Base-by-base conservation (phyloP, 352 stramenopile species). In the Phytophthora sp. region DNA sequence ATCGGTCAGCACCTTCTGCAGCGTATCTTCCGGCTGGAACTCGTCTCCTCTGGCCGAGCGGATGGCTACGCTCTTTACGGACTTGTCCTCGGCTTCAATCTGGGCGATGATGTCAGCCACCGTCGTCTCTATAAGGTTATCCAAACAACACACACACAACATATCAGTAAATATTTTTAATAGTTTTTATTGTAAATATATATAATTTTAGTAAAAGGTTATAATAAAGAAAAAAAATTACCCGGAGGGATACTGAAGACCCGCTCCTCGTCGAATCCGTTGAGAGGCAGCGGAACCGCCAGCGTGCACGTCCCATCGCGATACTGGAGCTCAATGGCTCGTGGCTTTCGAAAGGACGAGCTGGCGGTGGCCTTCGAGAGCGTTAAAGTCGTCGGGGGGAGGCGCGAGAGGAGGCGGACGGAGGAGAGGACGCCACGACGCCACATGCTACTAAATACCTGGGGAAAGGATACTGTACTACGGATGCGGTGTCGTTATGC, bases 311-410 rank as follows among this genome's bases (percentile, higher is more conserved):
- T 82, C 29, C 82, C 86, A 49, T 94, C 82, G 54, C 84, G 78
- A 49, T 94, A 94, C 70, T 90, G 91, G 47, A 94, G 82, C 69
- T 93, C 86, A 8, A 94, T 74, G 12, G 84, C 80, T 21, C 79
- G 74, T 16, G 57, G 49, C 35, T 69, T 63, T 9, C 53, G 58
- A 0, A 63, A 39, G 21, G 27, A 29, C 0, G 61, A 60, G 57
- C 20, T 71, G 57, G 57, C 29, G 31, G 70, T 66, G 18, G 51
- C n/a, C 8, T 63, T 53, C 0, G 52, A 27, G 24, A 63, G 36
- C 36, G 45, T 46, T 16, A 39, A 33, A 33, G 33, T 26, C 27
- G 38, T 58, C 24, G 46, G 3, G 52, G 20, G 38, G 7, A 66
- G 8, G 21, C 11, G 49, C 26, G 57, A 55, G n/a, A 66, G 41